Evolutionary conservation across 306 rosid species (phyloP), one percentile per base, ranked within the genome.

Genomic region (Hippophae gyantsensis): DNA sequence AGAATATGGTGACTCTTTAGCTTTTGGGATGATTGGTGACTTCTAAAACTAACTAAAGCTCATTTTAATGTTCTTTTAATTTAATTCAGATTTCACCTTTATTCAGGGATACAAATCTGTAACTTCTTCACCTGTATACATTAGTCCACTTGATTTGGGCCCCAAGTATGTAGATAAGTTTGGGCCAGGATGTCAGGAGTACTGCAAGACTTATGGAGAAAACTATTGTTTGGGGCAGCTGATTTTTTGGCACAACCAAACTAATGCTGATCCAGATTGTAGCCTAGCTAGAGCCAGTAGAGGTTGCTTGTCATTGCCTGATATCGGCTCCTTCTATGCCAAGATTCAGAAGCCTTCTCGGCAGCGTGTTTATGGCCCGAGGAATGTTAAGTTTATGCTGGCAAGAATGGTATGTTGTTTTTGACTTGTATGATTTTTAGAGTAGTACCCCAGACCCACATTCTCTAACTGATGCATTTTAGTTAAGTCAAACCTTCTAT

Each of bases 81-180:
- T 23, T 45, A 8, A 45, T 7, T 7, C 1, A 18, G 14, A 45
- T 27, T 6, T 61, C 48, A 10, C 13, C 6, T 49, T 65, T 55
- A 55, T 74, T 63, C 88, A 93, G 99, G 89, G 79, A 68, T 93
- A 93, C 73, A 65, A 82, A 69, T 55, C 85, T 50, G 71, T 84
- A 74, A 93, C 97, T 55, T 93, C 99, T 65, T 97, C 95, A 6
- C 97, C 99, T 65, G 99, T 93, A 58, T 82, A 80, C 83, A 93
- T 93, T 67, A 93, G 99, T 82, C 93, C 99, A 46, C 97, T 88
- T 66, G 99, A 93, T 84, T 75, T 93, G 78, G 99, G 99, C 51
- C 97, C 99, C 67, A 93, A 93, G 81, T 88, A 57, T 64, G 47
- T 81, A 52, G 86, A 84, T 65, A 88, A 84, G 76, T 51, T 79